phyloP scores from a whole-genome alignment of 2,329 filamentous ascomycete species.

The Celoporthe dispersa region DNA sequence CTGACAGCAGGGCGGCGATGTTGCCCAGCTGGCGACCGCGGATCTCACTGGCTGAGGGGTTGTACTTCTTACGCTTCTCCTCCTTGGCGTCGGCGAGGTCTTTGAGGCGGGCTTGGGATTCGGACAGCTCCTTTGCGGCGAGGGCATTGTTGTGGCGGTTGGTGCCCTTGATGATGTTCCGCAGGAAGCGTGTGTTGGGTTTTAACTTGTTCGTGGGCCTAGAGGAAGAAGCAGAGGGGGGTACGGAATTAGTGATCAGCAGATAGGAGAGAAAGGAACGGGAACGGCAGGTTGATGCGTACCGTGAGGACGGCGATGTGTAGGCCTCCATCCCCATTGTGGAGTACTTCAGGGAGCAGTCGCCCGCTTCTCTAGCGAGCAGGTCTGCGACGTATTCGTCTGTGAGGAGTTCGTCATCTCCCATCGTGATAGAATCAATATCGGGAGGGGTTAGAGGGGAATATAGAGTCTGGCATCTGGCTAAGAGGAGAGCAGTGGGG shows the following conservation, averaged over 20 bases:
- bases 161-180: constrained; percentile 85
- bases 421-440: constrained; percentile 38
- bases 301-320: constrained; percentile 39
- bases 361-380: constrained; percentile 78
- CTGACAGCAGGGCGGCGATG: constrained; percentile 62
- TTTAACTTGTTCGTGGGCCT: constrained; percentile 75
- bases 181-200: constrained; percentile 88
- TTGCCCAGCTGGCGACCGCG: constrained; percentile 62
- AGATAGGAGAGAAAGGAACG: constrained; percentile 22
- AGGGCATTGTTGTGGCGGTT: constrained; percentile 88
- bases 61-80: constrained; percentile 47
- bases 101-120: constrained; percentile 73
- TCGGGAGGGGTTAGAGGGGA: not conserved
- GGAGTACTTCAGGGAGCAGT: constrained; percentile 75
- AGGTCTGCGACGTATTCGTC: constrained; percentile 82
- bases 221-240: constrained; percentile 19
- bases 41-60: constrained; percentile 55
- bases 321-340: constrained; percentile 73
- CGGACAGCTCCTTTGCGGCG: constrained; percentile 80
- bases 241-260: not conserved
- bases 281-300: constrained; percentile 3
- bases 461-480: not conserved
- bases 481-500: not conserved
- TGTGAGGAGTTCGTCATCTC: constrained; percentile 58
- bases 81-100: constrained; percentile 58